A percentile compares a stretch with the other conserved stretches of the same genome.
Evolutionary conservation across 768 basidiomycete genomes (phyloP).

Genomic region (Agaricus bisporus): DNA sequence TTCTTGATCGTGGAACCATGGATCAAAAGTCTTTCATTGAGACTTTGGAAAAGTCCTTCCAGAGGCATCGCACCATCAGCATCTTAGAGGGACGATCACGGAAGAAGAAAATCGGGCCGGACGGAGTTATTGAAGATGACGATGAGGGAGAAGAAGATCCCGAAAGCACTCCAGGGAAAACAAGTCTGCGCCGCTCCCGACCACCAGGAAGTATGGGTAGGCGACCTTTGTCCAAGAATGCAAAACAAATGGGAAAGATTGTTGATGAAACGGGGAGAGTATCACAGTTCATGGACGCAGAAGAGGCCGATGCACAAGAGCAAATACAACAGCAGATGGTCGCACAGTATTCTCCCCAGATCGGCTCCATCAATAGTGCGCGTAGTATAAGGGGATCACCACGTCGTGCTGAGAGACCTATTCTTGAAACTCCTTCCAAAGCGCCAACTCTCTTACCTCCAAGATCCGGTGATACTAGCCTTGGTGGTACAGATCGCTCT

Average conservation of each 20-base stretch:
- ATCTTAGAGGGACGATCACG: slow-evolving; percentile 66
- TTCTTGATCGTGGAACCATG: slow-evolving; percentile 65
- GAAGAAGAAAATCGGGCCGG: slow-evolving; percentile 22
- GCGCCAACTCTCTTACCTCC: slow-evolving; percentile 37
- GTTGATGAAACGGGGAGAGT: slow-evolving; percentile 48
- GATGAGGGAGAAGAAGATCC: slow-evolving; percentile 43
- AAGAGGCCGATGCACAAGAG: slow-evolving; percentile 74
- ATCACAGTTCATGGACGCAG: slow-evolving; percentile 89
- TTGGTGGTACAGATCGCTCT: slow-evolving; percentile 34
- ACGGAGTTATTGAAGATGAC: slow-evolving; percentile 15
- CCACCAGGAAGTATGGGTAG: slow-evolving; percentile 21
- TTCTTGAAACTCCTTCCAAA: slow-evolving; percentile 33
- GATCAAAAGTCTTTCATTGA: slow-evolving; percentile 79
- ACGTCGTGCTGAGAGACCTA: slow-evolving; percentile 45
- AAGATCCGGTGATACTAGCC: slow-evolving; percentile 32
- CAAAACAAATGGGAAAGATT: slow-evolving; percentile 24
- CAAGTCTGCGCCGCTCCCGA: slow-evolving; percentile 33
- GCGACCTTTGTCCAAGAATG: slow-evolving; percentile 22
- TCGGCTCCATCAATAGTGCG: slow-evolving; percentile 54
- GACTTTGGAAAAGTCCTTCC: slow-evolving; percentile 73
- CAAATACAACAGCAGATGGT: slow-evolving; percentile 84
- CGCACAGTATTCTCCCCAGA: slow-evolving; percentile 54
- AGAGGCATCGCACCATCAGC: slow-evolving; percentile 77
- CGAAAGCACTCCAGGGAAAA: slow-evolving; percentile 55
- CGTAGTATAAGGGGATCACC: slow-evolving; percentile 69